Evolutionary conservation across 257 asterid species (phyloP).

Genomic region (Eustoma russellianum): DNA sequence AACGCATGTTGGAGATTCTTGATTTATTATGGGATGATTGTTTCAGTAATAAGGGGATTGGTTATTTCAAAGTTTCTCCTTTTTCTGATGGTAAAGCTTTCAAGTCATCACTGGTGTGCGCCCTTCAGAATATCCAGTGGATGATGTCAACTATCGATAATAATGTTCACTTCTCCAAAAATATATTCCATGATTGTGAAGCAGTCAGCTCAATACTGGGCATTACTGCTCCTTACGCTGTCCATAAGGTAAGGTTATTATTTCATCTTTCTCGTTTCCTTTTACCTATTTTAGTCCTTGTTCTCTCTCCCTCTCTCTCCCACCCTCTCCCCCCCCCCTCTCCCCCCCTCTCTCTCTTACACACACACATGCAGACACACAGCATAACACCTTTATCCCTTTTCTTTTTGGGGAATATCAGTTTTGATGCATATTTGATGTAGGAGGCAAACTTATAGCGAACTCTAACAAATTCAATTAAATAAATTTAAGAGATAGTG

Average conservation of each 20-base stretch:
- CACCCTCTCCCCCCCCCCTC: neutral
- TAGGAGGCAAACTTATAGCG: neutral
- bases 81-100: conserved; percentile 41
- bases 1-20: conserved; percentile 67
- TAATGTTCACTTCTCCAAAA: conserved; percentile 59
- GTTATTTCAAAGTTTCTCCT: conserved; percentile 30
- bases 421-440: neutral
- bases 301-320: neutral
- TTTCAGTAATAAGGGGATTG: conserved; percentile 55
- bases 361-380: no score
- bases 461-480: neutral
- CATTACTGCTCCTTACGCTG: conserved; percentile 58
- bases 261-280: no score
- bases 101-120: conserved; percentile 46
- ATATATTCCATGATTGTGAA: conserved; percentile 69
- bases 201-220: conserved; percentile 71
- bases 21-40: conserved; percentile 75
- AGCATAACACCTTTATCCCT: neutral
- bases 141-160: conserved; percentile 42
- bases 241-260: conserved; percentile 59
- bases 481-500: neutral
- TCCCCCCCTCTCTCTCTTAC: neutral
- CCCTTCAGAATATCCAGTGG: conserved; percentile 59
- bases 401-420: no score
- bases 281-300: no score